Conservation (phyloP, 495 filamentous ascomycete species). For the Pseudoneurospora amorphoporcata region DNA sequence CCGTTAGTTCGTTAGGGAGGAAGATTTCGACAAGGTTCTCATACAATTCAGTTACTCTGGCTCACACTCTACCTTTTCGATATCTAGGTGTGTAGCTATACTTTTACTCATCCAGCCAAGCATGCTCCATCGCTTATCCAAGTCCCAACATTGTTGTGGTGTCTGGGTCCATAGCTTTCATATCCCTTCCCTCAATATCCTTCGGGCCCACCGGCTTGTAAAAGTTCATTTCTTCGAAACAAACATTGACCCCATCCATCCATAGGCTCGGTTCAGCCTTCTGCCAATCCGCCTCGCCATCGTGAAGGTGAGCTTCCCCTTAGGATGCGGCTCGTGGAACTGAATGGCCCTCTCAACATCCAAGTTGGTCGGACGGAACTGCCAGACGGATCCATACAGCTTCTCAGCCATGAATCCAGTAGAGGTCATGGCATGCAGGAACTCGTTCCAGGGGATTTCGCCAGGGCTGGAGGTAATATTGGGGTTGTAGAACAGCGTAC, state of each 20-base stretch:
- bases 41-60: too few relatives aligned
- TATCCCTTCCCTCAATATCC: neutral
- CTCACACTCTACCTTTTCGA: too few relatives aligned
- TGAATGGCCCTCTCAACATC: constrained; percentile 32
- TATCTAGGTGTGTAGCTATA: neutral
- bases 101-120: neutral
- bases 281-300: constrained; percentile 9
- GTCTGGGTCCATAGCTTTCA: neutral
- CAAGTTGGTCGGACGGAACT: constrained; percentile 30
- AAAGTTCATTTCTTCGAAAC: neutral
- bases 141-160: neutral
- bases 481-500: constrained; percentile 15
- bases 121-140: neutral
- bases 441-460: constrained; percentile 43
- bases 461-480: constrained; percentile 11
- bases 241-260: constrained; percentile 13
- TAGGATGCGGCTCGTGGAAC: constrained; percentile 42
- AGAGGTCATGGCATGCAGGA: constrained; percentile 41
- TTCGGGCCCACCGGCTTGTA: neutral
- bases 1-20: neutral
- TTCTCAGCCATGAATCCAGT: constrained; percentile 38
- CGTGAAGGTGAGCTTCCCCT: neutral
- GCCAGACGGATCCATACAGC: constrained; percentile 45
- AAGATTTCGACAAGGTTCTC: too few relatives aligned
- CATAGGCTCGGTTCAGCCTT: constrained; percentile 8